Conservation (phyloP, 106 monocot species). For the Hemerocallis citrina region DNA sequence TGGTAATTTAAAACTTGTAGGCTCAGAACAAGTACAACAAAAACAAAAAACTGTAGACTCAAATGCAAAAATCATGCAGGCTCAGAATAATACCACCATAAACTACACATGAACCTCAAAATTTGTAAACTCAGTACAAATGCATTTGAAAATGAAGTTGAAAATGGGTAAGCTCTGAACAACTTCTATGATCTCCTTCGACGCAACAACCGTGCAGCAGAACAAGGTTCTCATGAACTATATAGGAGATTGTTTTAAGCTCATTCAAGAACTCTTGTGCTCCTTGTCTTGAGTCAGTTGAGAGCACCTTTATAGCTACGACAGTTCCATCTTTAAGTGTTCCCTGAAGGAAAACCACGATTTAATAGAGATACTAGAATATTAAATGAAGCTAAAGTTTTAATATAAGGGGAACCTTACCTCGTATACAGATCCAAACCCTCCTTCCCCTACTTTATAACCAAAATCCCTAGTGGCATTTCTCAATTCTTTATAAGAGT, state of each 20-base stretch:
- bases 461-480: constrained; percentile 35
- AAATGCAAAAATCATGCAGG: too few species aligned
- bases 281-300: constrained; percentile 58
- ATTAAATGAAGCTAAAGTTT: background rate
- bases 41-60: too few species aligned
- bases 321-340: constrained; percentile 38
- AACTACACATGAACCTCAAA: too few species aligned
- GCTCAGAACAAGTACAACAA: too few species aligned
- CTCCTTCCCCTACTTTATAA: constrained; percentile 48
- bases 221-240: constrained; percentile 53
- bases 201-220: constrained; percentile 43
- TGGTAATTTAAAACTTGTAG: too few species aligned
- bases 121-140: too few species aligned
- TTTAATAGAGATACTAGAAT: background rate
- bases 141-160: too few species aligned
- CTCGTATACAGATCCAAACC: constrained; percentile 62
- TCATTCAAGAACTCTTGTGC: constrained; percentile 42
- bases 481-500: constrained; percentile 39
- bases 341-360: constrained; percentile 25
- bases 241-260: constrained; percentile 32
- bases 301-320: constrained; percentile 56
- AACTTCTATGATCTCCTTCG: too few species aligned
- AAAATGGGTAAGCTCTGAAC: too few species aligned
- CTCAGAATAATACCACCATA: too few species aligned
- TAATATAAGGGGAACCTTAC: constrained; percentile 11